Percentiles rank a stretch among this genome's conserved stretches.
These are phyloP conservation scores for Millerago galiae DNA, from an alignment of 805 yeast genomes.

Conservation along the genomic window DNA sequence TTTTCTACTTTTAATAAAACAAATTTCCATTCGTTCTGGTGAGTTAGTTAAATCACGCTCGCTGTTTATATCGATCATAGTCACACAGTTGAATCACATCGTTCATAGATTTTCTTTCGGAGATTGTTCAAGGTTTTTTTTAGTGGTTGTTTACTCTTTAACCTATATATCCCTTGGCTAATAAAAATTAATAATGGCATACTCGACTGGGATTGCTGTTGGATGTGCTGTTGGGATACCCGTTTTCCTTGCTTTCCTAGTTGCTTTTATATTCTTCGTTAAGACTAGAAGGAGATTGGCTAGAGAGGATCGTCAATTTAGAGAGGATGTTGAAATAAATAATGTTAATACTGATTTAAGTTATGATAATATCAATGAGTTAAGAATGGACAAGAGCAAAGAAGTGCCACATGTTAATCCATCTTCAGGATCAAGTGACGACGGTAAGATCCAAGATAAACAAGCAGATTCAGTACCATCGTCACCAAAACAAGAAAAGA, in stretches of 20 bases:
- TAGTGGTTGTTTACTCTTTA: too few relatives aligned
- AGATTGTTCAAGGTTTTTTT: too few relatives aligned
- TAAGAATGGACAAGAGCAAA: conserved; percentile 13
- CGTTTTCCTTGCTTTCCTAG: conserved; percentile 30
- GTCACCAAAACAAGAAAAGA: conserved; percentile 4
- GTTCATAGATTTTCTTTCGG: too few relatives aligned
- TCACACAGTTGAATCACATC: not conserved
- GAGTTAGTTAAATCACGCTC: too few relatives aligned
- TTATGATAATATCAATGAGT: conserved; percentile 24
- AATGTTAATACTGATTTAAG: conserved; percentile 31
- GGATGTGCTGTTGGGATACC: conserved; percentile 53
- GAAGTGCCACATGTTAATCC: not conserved
- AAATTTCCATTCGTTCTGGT: too few relatives aligned
- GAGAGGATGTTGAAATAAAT: conserved; percentile 27
- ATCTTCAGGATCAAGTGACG: conserved; percentile 7
- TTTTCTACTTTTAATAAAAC: too few relatives aligned
- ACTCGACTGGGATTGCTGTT: conserved; percentile 32
- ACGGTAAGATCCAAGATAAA: conserved; percentile 2
- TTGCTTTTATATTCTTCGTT: conserved; percentile 31
- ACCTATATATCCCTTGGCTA: too few relatives aligned
- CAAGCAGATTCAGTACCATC: conserved; percentile 4
- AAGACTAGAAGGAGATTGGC: conserved; percentile 32
- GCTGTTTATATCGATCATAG: too few relatives aligned
- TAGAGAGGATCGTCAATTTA: conserved; percentile 29
- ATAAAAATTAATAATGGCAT: conserved; percentile 1